Evolutionary conservation across 1,284 basidiomycete genomes (phyloP).

Genomic region (Ceratorhiza oryzae-sativae): DNA sequence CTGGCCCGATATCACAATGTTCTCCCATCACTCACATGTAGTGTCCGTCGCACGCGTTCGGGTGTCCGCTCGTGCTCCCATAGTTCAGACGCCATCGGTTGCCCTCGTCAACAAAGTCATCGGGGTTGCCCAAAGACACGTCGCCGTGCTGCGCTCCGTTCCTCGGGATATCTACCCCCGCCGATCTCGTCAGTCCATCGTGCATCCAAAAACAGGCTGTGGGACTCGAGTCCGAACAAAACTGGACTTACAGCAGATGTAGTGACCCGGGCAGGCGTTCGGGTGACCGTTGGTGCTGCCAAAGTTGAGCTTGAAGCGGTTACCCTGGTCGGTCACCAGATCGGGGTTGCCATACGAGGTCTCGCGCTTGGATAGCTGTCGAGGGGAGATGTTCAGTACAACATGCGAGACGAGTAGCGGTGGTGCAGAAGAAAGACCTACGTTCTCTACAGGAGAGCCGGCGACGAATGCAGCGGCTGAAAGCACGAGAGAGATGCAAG

Average conservation of each 20-base stretch:
- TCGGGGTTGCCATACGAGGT: conserved; percentile 30
- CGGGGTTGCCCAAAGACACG: conserved; percentile 28
- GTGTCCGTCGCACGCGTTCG: conserved; percentile 34
- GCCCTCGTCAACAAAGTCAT: conserved; percentile 29
- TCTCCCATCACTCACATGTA: conserved; percentile 7
- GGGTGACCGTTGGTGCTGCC: conserved; percentile 34
- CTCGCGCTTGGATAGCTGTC: conserved; percentile 22
- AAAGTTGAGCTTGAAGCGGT: conserved; percentile 37
- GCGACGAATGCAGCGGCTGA: conserved; percentile 9
- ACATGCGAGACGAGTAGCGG: neutral
- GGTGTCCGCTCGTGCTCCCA: conserved; percentile 34
- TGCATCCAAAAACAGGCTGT: too few relatives aligned
- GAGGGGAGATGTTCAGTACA: too few relatives aligned
- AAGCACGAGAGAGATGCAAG: neutral
- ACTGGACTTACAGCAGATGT: conserved; percentile 19
- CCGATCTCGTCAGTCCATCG: neutral
- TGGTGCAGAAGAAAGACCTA: neutral
- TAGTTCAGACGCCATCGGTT: conserved; percentile 38
- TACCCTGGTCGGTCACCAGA: conserved; percentile 28
- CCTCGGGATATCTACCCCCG: conserved; percentile 11
- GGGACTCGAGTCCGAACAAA: neutral
- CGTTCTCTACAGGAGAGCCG: conserved; percentile 13
- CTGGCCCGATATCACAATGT: too few relatives aligned
- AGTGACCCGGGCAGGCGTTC: conserved; percentile 34
- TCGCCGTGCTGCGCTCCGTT: conserved; percentile 14